Conservation (phyloP, 495 filamentous ascomycete species). For the Penicillium goetzii region DNA sequence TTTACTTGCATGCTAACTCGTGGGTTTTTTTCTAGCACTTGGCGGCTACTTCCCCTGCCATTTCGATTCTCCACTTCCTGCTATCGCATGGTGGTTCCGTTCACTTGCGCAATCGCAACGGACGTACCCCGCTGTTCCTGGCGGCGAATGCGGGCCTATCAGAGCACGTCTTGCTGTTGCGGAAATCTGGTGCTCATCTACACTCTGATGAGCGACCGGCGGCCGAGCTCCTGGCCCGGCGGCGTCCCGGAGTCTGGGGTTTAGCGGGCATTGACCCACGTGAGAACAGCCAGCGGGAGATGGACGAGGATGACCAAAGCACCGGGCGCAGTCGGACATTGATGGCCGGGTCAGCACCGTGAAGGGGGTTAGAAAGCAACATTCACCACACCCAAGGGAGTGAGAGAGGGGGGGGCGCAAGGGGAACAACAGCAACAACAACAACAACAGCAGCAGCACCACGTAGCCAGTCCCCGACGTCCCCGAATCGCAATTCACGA, state of each 20-base stretch:
- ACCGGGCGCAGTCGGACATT: slow-evolving; percentile 20
- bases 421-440: background rate
- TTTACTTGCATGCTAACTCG: slow-evolving; percentile 6
- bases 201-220: slow-evolving; percentile 63
- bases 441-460: background rate
- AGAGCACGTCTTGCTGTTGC: slow-evolving; percentile 67
- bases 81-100: slow-evolving; percentile 81
- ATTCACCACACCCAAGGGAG: background rate
- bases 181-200: slow-evolving; percentile 71
- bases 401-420: background rate
- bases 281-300: slow-evolving; percentile 41
- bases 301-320: slow-evolving; percentile 31
- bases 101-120: slow-evolving; percentile 77
- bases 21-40: slow-evolving; percentile 54
- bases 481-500: background rate
- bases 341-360: slow-evolving; percentile 39
- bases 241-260: slow-evolving; percentile 50
- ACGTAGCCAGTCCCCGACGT: background rate
- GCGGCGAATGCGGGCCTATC: slow-evolving; percentile 65
- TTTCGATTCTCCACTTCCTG: slow-evolving; percentile 70
- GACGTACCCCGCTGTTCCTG: slow-evolving; percentile 81
- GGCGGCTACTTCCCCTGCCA: slow-evolving; percentile 60
- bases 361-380: background rate
- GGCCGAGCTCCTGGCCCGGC: slow-evolving; percentile 51
- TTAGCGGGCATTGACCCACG: slow-evolving; percentile 49